A percentile compares a stretch with the other conserved stretches of the same genome.
phyloP scores from a whole-genome alignment of 352 stramenopile genomes.

The Aphanomyces invadans region DNA sequence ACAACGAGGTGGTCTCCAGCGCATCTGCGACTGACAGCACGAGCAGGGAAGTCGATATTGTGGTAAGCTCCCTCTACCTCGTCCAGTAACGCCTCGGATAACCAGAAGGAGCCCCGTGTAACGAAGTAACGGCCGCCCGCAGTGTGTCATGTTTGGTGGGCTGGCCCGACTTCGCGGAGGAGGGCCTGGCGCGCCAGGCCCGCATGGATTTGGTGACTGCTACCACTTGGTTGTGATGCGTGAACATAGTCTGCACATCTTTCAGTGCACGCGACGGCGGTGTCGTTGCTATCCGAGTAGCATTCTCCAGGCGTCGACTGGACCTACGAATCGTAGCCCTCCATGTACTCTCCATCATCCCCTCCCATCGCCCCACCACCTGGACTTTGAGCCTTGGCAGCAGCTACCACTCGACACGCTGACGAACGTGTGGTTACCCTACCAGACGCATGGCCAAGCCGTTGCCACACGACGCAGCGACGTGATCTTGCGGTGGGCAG shows the following conservation, averaged over 20 bases:
- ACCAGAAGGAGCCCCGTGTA: not conserved
- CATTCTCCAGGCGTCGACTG: no score
- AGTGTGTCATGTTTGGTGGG: not conserved
- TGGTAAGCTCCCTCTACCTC: no score
- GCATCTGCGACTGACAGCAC: no score
- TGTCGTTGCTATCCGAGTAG: no score
- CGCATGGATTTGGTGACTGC: not conserved
- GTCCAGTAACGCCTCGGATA: not conserved
- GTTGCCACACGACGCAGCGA: slow-evolving; percentile 17
- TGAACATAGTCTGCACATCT: not conserved
- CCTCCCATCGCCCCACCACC: not conserved
- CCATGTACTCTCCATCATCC: no score
- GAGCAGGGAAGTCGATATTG: no score
- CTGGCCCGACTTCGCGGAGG: not conserved
- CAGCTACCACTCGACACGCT: not conserved
- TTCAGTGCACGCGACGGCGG: not conserved
- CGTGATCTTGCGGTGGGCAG: not conserved
- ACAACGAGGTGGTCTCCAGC: no score
- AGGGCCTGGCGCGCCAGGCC: not conserved
- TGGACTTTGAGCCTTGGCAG: not conserved
- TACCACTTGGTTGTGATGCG: not conserved
- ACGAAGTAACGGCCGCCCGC: not conserved
- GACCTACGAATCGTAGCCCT: no score
- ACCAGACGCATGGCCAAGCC: slow-evolving; percentile 9
- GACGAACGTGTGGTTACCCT: slow-evolving; percentile 11